Evolutionary conservation across 2,329 filamentous ascomycete species (phyloP).

Genomic region (Ophiostoma ips): DNA sequence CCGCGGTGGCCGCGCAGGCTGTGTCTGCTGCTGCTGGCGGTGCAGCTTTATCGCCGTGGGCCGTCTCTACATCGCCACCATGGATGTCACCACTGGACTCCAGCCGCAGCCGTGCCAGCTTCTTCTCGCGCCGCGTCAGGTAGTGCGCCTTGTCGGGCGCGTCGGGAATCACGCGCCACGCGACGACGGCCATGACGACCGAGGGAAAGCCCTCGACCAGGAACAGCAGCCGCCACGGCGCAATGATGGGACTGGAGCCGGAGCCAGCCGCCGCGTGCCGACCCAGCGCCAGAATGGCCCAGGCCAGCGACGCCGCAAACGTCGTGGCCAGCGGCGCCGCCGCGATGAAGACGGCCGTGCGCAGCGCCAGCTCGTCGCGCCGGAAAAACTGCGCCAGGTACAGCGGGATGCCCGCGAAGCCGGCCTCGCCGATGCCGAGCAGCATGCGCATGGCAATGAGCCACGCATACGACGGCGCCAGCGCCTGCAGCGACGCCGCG

Average conservation of each 20-base stretch:
- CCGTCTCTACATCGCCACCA: conserved; percentile 5
- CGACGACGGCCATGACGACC: conserved; percentile 56
- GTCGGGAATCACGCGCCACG: conserved; percentile 67
- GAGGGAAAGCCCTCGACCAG: conserved; percentile 76
- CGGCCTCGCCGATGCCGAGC: conserved; percentile 51
- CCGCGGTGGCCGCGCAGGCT: background rate
- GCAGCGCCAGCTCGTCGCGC: conserved; percentile 61
- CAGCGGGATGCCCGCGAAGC: conserved; percentile 49
- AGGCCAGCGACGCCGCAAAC: conserved; percentile 68
- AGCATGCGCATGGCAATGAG: conserved; percentile 41
- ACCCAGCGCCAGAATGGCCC: conserved; percentile 59
- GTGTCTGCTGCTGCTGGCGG: too few species aligned
- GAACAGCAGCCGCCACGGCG: conserved; percentile 76
- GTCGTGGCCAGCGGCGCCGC: conserved; percentile 71
- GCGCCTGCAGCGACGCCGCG: conserved; percentile 58
- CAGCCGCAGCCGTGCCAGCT: conserved; percentile 57
- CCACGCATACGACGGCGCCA: conserved; percentile 48
- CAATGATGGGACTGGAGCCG: conserved; percentile 59
- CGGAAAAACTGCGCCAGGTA: conserved; percentile 53
- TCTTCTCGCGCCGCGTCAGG: conserved; percentile 48
- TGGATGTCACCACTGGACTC: conserved; percentile 28
- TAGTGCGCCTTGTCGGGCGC: conserved; percentile 52
- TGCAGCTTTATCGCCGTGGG: too few species aligned
- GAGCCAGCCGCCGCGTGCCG: background rate
- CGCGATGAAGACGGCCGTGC: conserved; percentile 77